Base-by-base conservation (phyloP, 2,329 filamentous ascomycete genomes). In the Xylaria sp. region DNA sequence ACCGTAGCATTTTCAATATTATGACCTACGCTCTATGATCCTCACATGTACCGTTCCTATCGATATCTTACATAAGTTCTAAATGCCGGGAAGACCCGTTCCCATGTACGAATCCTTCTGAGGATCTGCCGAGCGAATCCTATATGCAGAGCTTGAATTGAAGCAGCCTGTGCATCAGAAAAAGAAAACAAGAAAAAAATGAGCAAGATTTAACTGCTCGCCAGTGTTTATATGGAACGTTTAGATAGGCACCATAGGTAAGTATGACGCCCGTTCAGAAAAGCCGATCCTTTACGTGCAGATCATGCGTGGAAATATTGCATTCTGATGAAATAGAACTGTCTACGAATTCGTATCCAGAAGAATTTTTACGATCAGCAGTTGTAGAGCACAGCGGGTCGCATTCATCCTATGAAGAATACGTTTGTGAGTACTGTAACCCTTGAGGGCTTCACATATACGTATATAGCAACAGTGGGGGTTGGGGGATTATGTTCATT, bases 401-500 rank as follows among this genome's bases (percentile, higher is more conserved):
- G 17, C 11, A 17, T 58, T 46, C 7, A 28, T 59, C n/a, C 13
- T 23, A 4, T 36, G n/a, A 38, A 56, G 53, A 56, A 56, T 42
- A 26, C 53, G n/a, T 23, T n/a, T 36, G 49, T 28, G n/a, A 56
- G 31, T 15, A 38, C 36, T 38, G 36, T 38, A 40, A 40, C 15
- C 38, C 15, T 6, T 40, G 38, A 40, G 38, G 38, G 38, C 38
- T 40, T 40, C 15, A 40, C 38, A 40, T 40, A 40, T 1, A n/a
- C n/a, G n/a, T n/a, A 2, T 28, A 28, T 28, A 28, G 38, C 9
- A 33, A 10, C 38, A 56, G 63, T 66, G 63, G 63, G 62, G 44
- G 38, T 40, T 40, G 15, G 63, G 63, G 58, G 66, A 26, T 48
- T 53, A 31, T 6, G n/a, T 51, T 58, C 59, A 63, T 66, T n/a